Percentiles rank a stretch among this genome's conserved stretches.
phyloP scores from a whole-genome alignment of 1,284 basidiomycete genomes.

The Ganoderma boninense region DNA sequence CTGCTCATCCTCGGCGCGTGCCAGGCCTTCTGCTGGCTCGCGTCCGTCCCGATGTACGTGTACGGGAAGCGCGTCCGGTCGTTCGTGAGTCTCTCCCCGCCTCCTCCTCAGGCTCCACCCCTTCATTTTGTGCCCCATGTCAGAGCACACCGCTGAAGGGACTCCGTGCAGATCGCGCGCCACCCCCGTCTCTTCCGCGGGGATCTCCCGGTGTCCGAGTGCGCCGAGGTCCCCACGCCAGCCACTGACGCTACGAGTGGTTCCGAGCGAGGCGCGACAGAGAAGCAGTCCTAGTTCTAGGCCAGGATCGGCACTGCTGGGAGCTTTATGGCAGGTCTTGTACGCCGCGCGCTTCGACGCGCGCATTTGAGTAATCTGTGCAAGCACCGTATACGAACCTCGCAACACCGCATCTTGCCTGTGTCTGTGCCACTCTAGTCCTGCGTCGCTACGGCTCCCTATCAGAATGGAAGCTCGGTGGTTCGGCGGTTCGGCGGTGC shows the following conservation, averaged over 20 bases:
- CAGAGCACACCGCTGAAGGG: neutral
- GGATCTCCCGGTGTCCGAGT: neutral
- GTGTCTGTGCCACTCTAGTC: neutral
- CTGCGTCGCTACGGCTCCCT: neutral
- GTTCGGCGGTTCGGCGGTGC: no score
- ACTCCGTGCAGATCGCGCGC: slow-evolving; percentile 14
- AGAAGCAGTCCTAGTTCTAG: neutral
- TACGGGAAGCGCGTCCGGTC: slow-evolving; percentile 52
- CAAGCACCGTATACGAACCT: neutral
- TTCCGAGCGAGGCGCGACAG: neutral
- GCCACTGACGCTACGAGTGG: neutral
- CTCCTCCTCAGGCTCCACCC: no score
- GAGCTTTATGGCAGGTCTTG: neutral
- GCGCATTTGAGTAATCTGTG: neutral
- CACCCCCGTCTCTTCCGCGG: slow-evolving; percentile 12
- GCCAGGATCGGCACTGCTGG: neutral
- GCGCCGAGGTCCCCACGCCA: neutral
- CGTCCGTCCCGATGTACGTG: slow-evolving; percentile 51
- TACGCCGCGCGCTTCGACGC: neutral
- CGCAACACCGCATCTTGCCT: neutral
- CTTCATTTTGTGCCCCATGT: neutral
- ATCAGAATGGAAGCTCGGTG: neutral
- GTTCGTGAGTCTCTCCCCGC: no score
- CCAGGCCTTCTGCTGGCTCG: slow-evolving; percentile 49
- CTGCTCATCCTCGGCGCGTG: slow-evolving; percentile 49